phyloP scores from a whole-genome alignment of 129 eudicot species.

The Daucus carota region DH1_v3.0 NC_030386.2:12079501-12080000 shows the following conservation, averaged over 20 bases:
- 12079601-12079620: not conserved
- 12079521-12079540: not conserved
- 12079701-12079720: not conserved
- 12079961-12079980: not conserved
- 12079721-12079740: not conserved
- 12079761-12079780: not conserved
- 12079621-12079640: not conserved
- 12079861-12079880: constrained; percentile 76
- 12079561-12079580: not conserved
- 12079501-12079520: not conserved
- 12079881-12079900: constrained; percentile 79
- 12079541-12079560: not conserved
- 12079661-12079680: not conserved
- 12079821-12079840: constrained; percentile 99
- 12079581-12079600: not conserved
- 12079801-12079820: constrained; percentile 93
- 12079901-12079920: constrained; percentile 70
- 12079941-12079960: not conserved
- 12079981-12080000: not conserved
- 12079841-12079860: constrained; percentile 63
- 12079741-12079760: not conserved
- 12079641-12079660: not conserved
- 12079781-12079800: constrained; percentile 4
- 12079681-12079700: not conserved
- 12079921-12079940: constrained; percentile 49